Evolutionary conservation across 345 rosid genomes (phyloP).

Genomic region (Reutealis trisperma): DNA sequence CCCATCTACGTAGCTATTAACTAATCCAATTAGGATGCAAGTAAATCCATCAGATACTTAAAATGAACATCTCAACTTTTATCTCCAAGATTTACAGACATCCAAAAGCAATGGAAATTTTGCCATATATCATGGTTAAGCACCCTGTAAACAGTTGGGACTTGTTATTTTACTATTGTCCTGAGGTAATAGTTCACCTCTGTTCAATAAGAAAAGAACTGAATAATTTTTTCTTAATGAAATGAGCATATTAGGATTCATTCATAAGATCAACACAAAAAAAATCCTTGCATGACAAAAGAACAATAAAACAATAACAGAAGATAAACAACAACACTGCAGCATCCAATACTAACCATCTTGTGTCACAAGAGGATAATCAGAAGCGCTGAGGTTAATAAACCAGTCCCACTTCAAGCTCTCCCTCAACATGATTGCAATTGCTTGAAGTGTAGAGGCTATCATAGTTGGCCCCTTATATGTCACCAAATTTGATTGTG

Average conservation of each 20-base stretch:
- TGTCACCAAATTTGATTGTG: slow-evolving; percentile 85
- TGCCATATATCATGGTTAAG: too few species aligned
- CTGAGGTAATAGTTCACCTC: background rate
- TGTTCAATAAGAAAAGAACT: background rate
- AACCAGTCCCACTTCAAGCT: slow-evolving; percentile 96
- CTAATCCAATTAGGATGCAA: too few species aligned
- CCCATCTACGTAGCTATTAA: too few species aligned
- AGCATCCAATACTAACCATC: slow-evolving; percentile 64
- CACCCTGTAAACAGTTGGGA: background rate
- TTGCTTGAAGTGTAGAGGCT: slow-evolving; percentile 90
- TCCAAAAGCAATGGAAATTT: too few species aligned
- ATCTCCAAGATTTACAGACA: too few species aligned
- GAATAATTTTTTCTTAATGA: background rate
- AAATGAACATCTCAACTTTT: too few species aligned
- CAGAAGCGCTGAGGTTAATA: slow-evolving; percentile 90
- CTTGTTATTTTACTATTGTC: background rate
- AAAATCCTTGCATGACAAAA: background rate
- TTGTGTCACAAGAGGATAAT: slow-evolving; percentile 90
- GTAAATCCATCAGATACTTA: too few species aligned
- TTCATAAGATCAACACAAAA: background rate
- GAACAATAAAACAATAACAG: background rate
- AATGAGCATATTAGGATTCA: background rate
- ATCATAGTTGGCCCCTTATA: slow-evolving; percentile 95
- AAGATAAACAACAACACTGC: slow-evolving; percentile 6
- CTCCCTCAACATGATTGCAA: slow-evolving; percentile 76